phyloP scores from a whole-genome alignment of 1,284 basidiomycete species.

The Bjerkandera adusta region DNA sequence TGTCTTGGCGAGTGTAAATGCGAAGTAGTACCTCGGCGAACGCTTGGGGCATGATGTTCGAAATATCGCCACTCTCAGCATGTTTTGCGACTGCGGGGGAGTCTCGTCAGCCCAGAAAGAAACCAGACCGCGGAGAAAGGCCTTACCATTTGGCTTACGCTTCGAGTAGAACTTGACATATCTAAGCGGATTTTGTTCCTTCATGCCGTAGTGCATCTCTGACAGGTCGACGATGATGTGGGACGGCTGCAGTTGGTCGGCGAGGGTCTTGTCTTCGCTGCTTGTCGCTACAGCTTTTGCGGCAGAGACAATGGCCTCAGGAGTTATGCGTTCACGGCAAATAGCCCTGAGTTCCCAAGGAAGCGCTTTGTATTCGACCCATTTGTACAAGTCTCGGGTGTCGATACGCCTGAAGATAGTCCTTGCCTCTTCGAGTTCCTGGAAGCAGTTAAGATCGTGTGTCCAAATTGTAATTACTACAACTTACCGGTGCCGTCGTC shows the following conservation, averaged over 20 bases:
- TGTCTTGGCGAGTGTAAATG: slow-evolving; percentile 62
- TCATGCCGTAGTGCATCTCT: slow-evolving; percentile 72
- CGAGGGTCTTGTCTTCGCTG: slow-evolving; percentile 26
- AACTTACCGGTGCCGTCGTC: slow-evolving; percentile 44
- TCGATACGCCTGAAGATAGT: slow-evolving; percentile 59
- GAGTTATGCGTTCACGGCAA: slow-evolving; percentile 47
- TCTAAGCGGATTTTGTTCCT: slow-evolving; percentile 64
- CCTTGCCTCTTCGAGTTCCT: slow-evolving; percentile 61
- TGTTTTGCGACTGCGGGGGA: slow-evolving; percentile 19
- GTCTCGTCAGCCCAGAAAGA: background rate
- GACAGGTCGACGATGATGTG: slow-evolving; percentile 66
- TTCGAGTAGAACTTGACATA: slow-evolving; percentile 74
- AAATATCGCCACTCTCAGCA: slow-evolving; percentile 57
- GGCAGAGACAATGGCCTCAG: slow-evolving; percentile 51
- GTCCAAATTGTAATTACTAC: background rate
- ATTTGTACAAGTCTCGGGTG: slow-evolving; percentile 61
- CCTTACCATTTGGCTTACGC: slow-evolving; percentile 52
- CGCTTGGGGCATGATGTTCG: slow-evolving; percentile 53
- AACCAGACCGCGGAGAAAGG: too few species aligned
- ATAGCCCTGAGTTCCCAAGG: slow-evolving; percentile 41
- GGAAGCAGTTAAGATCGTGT: background rate
- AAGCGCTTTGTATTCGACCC: slow-evolving; percentile 67
- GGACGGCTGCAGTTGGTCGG: slow-evolving; percentile 36
- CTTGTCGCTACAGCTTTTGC: slow-evolving; percentile 32
- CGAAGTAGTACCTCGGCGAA: slow-evolving; percentile 67